These are phyloP conservation scores for Ceratobasidium sp. DNA, from an alignment of 1,284 basidiomycete genomes.

Conservation along the genomic window DNA sequence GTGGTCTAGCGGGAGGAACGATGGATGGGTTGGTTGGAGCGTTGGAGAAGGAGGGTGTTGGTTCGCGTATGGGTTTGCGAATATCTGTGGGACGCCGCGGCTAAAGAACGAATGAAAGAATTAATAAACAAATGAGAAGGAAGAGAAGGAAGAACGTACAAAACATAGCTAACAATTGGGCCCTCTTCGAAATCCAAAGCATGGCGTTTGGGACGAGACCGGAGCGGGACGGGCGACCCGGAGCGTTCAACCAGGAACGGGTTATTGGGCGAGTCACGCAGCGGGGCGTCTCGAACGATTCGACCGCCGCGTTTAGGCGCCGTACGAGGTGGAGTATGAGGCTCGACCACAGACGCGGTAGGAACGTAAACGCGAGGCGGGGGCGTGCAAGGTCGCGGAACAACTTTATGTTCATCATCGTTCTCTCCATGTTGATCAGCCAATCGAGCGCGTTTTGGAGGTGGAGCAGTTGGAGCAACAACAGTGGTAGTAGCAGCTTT, in stretches of 20 bases:
- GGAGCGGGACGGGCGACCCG: constrained; percentile 3
- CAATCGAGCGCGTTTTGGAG: constrained; percentile 21
- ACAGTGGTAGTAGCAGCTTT: neutral
- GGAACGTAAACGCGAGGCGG: constrained; percentile 36
- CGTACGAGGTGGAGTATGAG: constrained; percentile 36
- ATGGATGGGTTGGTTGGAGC: constrained; percentile 36
- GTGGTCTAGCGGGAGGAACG: constrained; percentile 47
- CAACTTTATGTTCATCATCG: neutral
- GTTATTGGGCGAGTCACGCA: constrained; percentile 50
- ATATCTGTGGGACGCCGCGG: constrained; percentile 48
- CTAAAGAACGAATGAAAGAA: constrained; percentile 14
- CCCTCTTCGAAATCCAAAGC: constrained; percentile 40
- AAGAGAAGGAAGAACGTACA: constrained; percentile 42
- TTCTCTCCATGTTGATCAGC: constrained; percentile 5
- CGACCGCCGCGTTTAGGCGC: constrained; percentile 5
- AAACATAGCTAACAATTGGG: constrained; percentile 49
- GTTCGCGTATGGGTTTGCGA: constrained; percentile 46
- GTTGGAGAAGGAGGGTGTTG: constrained; percentile 39
- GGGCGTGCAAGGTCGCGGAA: constrained; percentile 29
- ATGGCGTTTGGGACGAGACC: constrained; percentile 28
- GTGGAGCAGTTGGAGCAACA: neutral
- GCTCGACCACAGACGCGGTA: neutral
- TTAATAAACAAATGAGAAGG: neutral
- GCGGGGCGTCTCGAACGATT: constrained; percentile 38
- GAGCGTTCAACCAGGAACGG: constrained; percentile 47